Evolutionary conservation across 805 yeast genomes (phyloP).

Genomic region (Komagataella ulmi): DNA sequence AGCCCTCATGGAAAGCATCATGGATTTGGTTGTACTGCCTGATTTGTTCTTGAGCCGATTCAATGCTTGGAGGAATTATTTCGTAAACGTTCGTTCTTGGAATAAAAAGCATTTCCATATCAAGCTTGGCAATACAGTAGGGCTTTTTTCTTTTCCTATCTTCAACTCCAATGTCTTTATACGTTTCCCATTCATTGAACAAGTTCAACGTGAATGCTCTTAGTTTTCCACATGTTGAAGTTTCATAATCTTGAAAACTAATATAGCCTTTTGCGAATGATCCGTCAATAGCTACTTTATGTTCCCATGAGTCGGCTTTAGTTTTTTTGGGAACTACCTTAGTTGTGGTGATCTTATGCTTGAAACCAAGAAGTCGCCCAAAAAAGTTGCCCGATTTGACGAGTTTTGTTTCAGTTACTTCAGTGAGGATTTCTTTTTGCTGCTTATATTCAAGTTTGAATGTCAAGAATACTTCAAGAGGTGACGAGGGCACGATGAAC

Average conservation of each 20-base stretch:
- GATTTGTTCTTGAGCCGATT: constrained; percentile 31
- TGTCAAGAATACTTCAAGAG: constrained; percentile 56
- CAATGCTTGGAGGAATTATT: constrained; percentile 57
- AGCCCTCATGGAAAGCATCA: constrained; percentile 41
- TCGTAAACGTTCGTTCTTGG: constrained; percentile 52
- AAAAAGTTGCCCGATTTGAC: constrained; percentile 17
- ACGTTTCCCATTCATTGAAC: constrained; percentile 70
- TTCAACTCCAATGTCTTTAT: constrained; percentile 15
- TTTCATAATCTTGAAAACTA: constrained; percentile 43
- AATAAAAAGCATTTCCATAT: constrained; percentile 54
- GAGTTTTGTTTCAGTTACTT: constrained; percentile 39
- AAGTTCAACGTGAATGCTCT: constrained; percentile 41
- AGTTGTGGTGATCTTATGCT: constrained; percentile 32
- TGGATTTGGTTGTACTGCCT: constrained; percentile 17
- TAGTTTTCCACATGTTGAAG: constrained; percentile 34
- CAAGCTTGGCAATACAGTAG: constrained; percentile 50
- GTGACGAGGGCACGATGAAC: constrained; percentile 39
- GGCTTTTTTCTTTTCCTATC: constrained; percentile 27
- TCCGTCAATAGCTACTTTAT: constrained; percentile 69
- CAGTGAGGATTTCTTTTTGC: constrained; percentile 36
- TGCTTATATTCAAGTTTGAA: constrained; percentile 50
- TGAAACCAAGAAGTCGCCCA: constrained; percentile 20
- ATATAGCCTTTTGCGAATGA: constrained; percentile 76
- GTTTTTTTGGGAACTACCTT: constrained; percentile 37
- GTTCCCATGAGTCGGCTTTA: constrained; percentile 43